Evolutionary conservation across 768 basidiomycete species (phyloP), one percentile per base, ranked within the genome.

Genomic region (Suillus placidus): DNA sequence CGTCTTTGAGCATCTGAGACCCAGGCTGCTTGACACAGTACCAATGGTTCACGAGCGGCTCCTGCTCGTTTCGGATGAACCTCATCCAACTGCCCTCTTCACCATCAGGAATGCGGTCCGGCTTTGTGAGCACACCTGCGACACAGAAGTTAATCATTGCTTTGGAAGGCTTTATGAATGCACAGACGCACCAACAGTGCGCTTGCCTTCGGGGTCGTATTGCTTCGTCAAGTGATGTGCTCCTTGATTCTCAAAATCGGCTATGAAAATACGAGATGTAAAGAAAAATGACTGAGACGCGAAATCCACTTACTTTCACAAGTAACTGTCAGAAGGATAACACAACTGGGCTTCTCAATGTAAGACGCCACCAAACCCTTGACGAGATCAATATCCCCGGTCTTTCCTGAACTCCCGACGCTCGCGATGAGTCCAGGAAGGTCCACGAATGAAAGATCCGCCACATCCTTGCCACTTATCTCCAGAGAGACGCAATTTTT

Each of bases 241-340:
- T 0, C 88, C 88, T 72, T 93, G 91, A 51, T 91, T 94, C 69
- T 93, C 89, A 23, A 90, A 91, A 67, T 94, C 91, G 61, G 90
- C 92, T 93, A 88, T 0, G 42, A 55, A 64, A 37, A 38, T 12
- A 23, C 18, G 20, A 38, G 8, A 30, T 38, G 83, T 58, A 73
- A 73, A 67, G 84, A 54, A 42, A 30, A 4, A 32, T 9, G 18
- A 69, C 12, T 34, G 58, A 58, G 16, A 34, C 58, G 45, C 49
- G 1, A 5, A 14, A 10, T 20, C 47, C 0, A 65, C 72, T 1
- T 60, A 75, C 75, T 76, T 38, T 76, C 76, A 40, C 75, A 76
- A 0, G 90, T 83, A 0, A 92, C 87, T 0, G 90, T 88, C 34
- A 91, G 72, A 0, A 93, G 74, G 20, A 92, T 87, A 0, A 93